Base-by-base conservation (phyloP, 345 rosid genomes). In the Melastoma malabathricum region DNA sequence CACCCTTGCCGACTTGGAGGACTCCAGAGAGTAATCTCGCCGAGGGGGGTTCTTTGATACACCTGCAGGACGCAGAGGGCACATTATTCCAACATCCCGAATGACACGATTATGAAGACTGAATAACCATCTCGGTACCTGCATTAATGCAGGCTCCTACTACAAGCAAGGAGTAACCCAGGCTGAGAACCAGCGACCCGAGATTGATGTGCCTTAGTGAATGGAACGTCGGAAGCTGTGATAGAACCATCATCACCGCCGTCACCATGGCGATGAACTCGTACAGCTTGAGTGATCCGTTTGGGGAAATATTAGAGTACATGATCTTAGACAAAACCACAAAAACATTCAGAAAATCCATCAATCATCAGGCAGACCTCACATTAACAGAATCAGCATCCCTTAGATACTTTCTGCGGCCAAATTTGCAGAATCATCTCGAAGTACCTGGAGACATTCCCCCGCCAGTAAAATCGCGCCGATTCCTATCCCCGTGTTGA, bases 211-310 rank as follows among this genome's bases (percentile, higher is more conserved):
- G 89, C 53, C 97, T 79, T 44, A 93, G 99, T 60, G 99, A 88
- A 72, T 93, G 97, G 74, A 88, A 93, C 45, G 84, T 71, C 50
- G 99, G 92, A 43, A 93, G 69, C 72, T 92, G 98, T 50, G 99
- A 83, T 16, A 93, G 81, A 55, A 76, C 56, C 46, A 83, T 77
- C 99, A 88, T 92, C 9, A 79, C 83, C 60, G 18, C 79, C 12
- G 99, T 92, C 59, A 85, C 99, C 80, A 92, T 84, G 51, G 90
- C 94, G 59, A 92, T 83, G 79, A 92, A 92, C 68, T 83, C 78
- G 48, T 79, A 88, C 44, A 92, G 73, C 70, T 83, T 84, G 70
- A 92, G 59, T 48, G 89, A 47, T 47, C 95, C 95, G 16, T 68
- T 48, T 15, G 98, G 97, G 15, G 52, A 71, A 54, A 92, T 66